phyloP scores from a whole-genome alignment of 148 eudicot species.

The Talinum fruticosum region DNA sequence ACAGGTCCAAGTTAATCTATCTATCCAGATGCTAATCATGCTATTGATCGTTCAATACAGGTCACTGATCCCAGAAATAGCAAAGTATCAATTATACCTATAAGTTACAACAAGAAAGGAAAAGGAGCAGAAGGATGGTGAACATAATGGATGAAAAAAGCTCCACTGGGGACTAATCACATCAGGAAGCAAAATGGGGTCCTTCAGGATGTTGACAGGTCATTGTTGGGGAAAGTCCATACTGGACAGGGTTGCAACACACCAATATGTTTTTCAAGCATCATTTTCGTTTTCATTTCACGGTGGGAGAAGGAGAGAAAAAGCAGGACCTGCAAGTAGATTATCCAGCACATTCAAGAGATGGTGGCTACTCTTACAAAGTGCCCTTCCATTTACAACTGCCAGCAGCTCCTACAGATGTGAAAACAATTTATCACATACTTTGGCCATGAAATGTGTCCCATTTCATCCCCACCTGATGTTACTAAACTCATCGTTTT shows the following conservation, averaged over 20 bases:
- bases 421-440: background rate
- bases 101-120: background rate
- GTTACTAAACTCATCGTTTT: background rate
- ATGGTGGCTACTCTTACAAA: background rate
- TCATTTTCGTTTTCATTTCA: background rate
- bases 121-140: slow-evolving; percentile 1
- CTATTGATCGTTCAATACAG: background rate
- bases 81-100: background rate
- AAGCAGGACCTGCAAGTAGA: slow-evolving; percentile 6
- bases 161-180: slow-evolving; percentile 16
- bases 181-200: slow-evolving; percentile 21
- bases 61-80: slow-evolving; percentile 4
- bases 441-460: background rate
- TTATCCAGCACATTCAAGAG: slow-evolving; percentile 14
- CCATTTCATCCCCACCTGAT: background rate
- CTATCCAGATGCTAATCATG: background rate
- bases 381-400: background rate
- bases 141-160: background rate
- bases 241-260: background rate
- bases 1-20: background rate
- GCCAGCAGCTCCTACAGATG: background rate
- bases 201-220: slow-evolving; percentile 15
- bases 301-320: slow-evolving; percentile 2
- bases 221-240: slow-evolving; percentile 7
- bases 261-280: no score